These are phyloP conservation scores for Exophiala oligosperma DNA, from an alignment of 2,329 filamentous ascomycete genomes.

Conservation along the genomic window DNA sequence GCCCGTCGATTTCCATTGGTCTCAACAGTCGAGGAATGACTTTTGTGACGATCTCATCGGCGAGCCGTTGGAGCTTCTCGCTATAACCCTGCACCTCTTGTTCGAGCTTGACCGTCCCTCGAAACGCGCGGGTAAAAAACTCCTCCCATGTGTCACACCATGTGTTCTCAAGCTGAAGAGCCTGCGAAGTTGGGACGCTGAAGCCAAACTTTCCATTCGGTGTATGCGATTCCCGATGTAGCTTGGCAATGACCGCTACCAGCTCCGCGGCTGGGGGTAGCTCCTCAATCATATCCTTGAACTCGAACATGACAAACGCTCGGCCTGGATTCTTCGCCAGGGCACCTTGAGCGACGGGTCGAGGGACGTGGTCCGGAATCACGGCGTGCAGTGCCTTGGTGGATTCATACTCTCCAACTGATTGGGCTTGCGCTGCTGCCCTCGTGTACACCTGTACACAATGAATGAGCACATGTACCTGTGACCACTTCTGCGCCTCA, in stretches of 20 bases:
- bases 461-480: no score
- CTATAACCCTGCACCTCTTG: conserved; percentile 16
- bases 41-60: conserved; percentile 25
- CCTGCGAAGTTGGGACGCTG: conserved; percentile 25
- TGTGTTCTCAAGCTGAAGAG: not conserved
- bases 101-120: conserved; percentile 16
- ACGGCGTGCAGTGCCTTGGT: not conserved
- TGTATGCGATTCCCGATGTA: no score
- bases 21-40: conserved; percentile 38
- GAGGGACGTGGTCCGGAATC: not conserved
- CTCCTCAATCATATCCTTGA: not conserved
- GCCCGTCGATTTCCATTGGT: conserved; percentile 34
- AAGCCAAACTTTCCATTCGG: conserved; percentile 15
- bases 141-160: conserved; percentile 26
- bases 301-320: not conserved
- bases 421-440: no score
- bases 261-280: not conserved
- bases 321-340: not conserved
- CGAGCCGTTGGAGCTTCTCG: conserved; percentile 18
- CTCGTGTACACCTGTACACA: no score
- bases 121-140: conserved; percentile 23
- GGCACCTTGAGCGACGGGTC: not conserved
- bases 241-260: no score
- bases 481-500: not conserved
- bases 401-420: not conserved